Evolutionary conservation across 441 rosid genomes (phyloP).

Genomic region (Bruguiera hainesii): DNA sequence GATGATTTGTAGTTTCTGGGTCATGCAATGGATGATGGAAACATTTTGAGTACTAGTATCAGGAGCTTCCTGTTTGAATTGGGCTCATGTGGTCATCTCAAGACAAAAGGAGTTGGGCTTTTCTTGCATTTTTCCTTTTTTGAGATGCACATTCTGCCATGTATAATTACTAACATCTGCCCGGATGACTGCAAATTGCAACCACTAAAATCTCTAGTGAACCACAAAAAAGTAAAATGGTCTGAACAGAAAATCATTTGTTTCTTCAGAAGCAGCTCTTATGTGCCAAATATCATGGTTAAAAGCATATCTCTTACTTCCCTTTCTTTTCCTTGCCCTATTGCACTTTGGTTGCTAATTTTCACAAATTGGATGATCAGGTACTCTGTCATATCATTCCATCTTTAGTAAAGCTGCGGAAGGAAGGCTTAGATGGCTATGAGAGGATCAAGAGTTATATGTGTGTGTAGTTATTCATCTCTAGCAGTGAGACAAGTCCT

Average conservation of each 20-base stretch:
- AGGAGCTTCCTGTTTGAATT: neutral
- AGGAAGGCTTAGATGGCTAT: constrained; percentile 96
- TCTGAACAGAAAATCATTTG: no score
- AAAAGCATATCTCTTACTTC: no score
- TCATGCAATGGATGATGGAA: neutral
- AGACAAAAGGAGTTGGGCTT: no score
- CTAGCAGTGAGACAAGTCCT: constrained; percentile 63
- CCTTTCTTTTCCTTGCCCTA: neutral
- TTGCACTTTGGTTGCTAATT: constrained; percentile 11
- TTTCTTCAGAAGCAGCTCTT: no score
- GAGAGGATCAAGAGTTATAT: constrained; percentile 99
- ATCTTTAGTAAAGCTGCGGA: constrained; percentile 82
- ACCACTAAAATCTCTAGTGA: no score
- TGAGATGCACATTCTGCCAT: no score
- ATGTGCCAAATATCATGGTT: no score
- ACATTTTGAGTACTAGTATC: neutral
- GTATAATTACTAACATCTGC: no score
- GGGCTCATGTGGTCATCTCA: no score
- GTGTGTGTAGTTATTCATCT: constrained; percentile 80
- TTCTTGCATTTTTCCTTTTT: no score
- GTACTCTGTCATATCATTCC: constrained; percentile 88
- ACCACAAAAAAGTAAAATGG: no score
- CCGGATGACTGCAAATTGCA: no score
- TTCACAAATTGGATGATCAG: constrained; percentile 33
- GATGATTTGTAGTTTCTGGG: neutral